Base-by-base conservation (phyloP, 108 stramenopile species). In the Discostella pseudostelligera region DNA sequence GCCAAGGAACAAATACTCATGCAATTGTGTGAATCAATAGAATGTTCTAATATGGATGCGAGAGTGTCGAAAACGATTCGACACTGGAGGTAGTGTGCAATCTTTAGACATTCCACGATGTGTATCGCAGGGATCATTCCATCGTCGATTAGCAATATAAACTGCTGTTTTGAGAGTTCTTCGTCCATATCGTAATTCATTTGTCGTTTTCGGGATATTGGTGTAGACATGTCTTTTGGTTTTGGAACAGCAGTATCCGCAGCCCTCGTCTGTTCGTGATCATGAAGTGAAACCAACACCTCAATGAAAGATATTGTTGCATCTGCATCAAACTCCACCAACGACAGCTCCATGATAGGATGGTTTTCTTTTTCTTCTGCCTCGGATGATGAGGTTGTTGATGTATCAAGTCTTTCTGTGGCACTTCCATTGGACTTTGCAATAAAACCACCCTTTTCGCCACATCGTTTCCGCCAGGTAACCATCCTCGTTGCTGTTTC, bases 81-180 rank as follows among this genome's bases (percentile, higher is more conserved):
- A 51, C 85, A 86, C 84, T 92, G 90, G 3, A 92, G 65, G 55
- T 79, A 92, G 43, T 87, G 83, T 12, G 90, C 82, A 49, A 92
- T 58, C 51, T 71, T 83, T 49, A 84, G 82, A 46, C 82, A 83
- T 54, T 88, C 87, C 11, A 88, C 68, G 22, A 91, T 67, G 17
- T 59, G 45, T 8, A 78, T 10, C 32, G 58, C 76, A 8, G 65
- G 37, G 10, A 77, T 75, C 46, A 51, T 67, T 1, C 62, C 60
- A 1, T 48, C 51, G 32, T 49, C 28, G 43, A 77, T 69, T 10
- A 77, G 68, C 51, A 62, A 36, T 3, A 59, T 29, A 12, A 64
- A 49, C 45, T 59, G 58, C 36, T 63, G 21, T 26, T 58, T 59
- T 37, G 36, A 44, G 39, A 40, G 7, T 26, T 22, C 21, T 43